Conservation (phyloP, 2,329 filamentous ascomycete genomes). For the Talaromyces atroroseus region DNA sequence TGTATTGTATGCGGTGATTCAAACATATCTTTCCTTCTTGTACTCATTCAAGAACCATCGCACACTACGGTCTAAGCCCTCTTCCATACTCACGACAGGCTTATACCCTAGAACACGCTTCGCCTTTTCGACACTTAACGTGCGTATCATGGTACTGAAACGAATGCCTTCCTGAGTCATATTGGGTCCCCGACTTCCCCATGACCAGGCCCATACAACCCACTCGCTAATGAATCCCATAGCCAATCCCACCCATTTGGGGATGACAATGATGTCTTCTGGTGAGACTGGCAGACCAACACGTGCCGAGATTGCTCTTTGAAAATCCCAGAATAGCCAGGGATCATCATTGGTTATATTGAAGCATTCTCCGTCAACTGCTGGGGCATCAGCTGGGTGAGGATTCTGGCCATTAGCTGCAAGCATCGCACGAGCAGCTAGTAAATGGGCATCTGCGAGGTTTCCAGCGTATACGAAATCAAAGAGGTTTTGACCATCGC, state of each 20-base stretch:
- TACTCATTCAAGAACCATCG: no score
- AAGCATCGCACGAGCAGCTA: constrained; percentile 65
- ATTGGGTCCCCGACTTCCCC: no score
- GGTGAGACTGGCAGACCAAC: constrained; percentile 36
- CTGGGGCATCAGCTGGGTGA: constrained; percentile 57
- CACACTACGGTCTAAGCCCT: no score
- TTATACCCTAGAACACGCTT: no score
- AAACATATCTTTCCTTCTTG: no score
- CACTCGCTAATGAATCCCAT: constrained; percentile 24
- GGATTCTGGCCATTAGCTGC: constrained; percentile 50
- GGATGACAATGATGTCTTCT: constrained; percentile 37
- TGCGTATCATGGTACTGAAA: no score
- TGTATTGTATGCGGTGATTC: no score
- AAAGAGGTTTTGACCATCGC: constrained; percentile 63
- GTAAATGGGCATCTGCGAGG: constrained; percentile 71
- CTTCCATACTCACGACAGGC: no score
- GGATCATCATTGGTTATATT: constrained; percentile 86
- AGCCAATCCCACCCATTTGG: constrained; percentile 31
- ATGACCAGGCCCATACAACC: constrained; percentile 20
- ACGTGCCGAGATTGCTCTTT: constrained; percentile 66
- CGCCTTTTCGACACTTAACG: no score
- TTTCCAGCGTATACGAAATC: constrained; percentile 67
- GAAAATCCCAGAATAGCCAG: constrained; percentile 86
- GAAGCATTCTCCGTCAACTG: constrained; percentile 75
- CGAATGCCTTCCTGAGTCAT: no score